Percentiles rank a stretch among this genome's conserved stretches.
These are phyloP conservation scores for Elsinoe australis DNA, from an alignment of 2,329 filamentous ascomycete species.

Conservation along the genomic window DNA sequence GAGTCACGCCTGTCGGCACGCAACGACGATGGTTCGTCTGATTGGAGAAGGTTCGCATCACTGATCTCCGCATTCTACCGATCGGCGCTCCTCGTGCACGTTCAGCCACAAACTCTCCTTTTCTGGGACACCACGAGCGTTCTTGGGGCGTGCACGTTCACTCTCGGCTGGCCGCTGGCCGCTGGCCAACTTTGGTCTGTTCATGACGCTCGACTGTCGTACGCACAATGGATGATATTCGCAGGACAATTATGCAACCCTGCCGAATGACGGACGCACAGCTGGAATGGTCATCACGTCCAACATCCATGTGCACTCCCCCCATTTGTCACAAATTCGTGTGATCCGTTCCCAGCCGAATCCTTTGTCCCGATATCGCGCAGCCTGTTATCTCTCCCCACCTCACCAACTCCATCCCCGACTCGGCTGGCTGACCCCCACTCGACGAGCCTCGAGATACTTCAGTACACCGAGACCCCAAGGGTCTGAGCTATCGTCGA, in stretches of 20 bases:
- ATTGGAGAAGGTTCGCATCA: no score
- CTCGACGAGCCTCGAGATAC: constrained; percentile 2
- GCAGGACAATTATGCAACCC: no score
- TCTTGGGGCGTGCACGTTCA: not conserved
- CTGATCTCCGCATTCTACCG: no score
- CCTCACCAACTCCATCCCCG: not conserved
- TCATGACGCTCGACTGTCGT: not conserved
- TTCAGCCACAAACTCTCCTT: no score
- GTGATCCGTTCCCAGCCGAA: constrained; percentile 8
- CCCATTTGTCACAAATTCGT: no score
- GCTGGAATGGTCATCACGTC: no score
- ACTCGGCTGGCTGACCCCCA: constrained; percentile 3
- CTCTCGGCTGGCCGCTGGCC: not conserved
- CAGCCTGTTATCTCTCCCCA: constrained; percentile 4
- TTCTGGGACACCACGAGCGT: not conserved
- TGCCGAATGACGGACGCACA: no score
- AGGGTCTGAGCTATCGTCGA: constrained; percentile 12
- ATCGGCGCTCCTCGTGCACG: no score
- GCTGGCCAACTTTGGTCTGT: not conserved
- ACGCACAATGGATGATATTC: not conserved
- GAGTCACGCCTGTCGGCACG: no score
- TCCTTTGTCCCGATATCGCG: constrained; percentile 14
- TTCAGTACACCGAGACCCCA: not conserved
- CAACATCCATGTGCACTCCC: no score
- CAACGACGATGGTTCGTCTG: no score